These are phyloP conservation scores for Croton setiger DNA, from an alignment of 441 rosid genomes.

Conservation along the genomic window DNA sequence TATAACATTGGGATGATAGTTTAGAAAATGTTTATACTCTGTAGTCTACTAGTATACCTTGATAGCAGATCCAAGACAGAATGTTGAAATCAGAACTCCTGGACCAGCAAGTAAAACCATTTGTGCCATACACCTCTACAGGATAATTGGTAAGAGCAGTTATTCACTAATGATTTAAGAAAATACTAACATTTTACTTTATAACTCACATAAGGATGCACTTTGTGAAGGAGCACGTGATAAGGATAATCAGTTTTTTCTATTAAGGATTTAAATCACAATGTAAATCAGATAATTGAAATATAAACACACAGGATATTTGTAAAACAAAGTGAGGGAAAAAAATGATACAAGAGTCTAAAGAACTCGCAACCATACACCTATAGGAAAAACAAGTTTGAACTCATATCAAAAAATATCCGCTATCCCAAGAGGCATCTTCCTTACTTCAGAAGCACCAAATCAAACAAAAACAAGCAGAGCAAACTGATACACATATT, in stretches of 20 bases:
- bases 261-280: background rate
- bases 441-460: background rate
- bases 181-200: background rate
- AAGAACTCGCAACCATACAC: background rate
- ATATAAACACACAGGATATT: background rate
- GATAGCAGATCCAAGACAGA: conserved; percentile 68
- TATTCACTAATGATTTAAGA: background rate
- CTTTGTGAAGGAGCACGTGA: background rate
- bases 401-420: background rate
- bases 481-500: background rate
- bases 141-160: background rate
- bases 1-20: background rate
- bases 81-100: conserved; percentile 85
- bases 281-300: background rate
- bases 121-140: conserved; percentile 79
- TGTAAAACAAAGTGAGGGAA: background rate
- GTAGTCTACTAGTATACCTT: conserved; percentile 47
- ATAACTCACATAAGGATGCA: background rate
- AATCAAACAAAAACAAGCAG: background rate
- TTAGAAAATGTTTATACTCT: conserved; percentile 7
- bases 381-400: background rate
- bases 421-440: background rate
- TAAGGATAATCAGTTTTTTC: background rate
- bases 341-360: background rate
- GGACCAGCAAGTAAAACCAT: conserved; percentile 96